A percentile compares a stretch with the other conserved stretches of the same genome.
Evolutionary conservation across 305 asterid genomes (phyloP).

Genomic region (Fraxinus paxiana): DNA sequence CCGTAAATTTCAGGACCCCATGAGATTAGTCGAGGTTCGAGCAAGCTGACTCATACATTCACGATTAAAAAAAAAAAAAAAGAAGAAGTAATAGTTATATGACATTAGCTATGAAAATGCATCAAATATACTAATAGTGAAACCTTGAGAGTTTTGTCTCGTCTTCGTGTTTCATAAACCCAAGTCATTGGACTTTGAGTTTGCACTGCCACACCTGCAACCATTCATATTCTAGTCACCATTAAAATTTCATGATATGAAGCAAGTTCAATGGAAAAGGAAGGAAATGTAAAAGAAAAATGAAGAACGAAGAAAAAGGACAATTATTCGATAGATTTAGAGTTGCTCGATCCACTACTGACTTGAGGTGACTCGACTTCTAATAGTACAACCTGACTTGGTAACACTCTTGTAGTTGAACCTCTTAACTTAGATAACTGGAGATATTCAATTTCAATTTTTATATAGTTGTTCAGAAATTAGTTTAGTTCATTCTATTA

Average conservation of each 20-base stretch:
- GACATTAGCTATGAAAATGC: not conserved
- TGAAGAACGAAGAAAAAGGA: not conserved
- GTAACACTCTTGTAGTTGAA: constrained; percentile 8
- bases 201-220: not conserved
- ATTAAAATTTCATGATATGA: not conserved
- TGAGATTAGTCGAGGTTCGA: no score
- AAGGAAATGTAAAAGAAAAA: not conserved
- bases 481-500: not conserved
- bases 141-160: not conserved
- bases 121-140: no score
- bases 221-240: not conserved
- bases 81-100: no score
- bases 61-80: no score
- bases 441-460: not conserved
- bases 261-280: not conserved
- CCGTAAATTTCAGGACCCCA: no score
- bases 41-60: no score
- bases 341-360: not conserved
- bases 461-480: not conserved
- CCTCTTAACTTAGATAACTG: constrained; percentile 2
- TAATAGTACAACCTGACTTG: not conserved
- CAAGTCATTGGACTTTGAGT: not conserved
- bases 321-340: constrained; percentile 11
- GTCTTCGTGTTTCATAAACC: not conserved
- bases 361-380: not conserved